phyloP scores from a whole-genome alignment of 2,329 filamentous ascomycete genomes.

The Thielaviopsis populi region DNA sequence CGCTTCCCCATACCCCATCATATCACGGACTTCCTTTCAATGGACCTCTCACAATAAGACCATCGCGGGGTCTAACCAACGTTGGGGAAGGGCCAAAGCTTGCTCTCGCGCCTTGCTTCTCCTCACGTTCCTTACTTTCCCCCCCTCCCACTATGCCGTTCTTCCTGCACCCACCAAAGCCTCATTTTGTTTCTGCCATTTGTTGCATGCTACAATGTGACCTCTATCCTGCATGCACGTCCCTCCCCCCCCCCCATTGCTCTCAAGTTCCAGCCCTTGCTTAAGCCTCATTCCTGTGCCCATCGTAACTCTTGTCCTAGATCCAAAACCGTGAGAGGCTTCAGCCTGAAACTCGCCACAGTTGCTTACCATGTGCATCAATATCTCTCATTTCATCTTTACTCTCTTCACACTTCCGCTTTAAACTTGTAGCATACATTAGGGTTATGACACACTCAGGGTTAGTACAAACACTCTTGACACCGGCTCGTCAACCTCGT shows the following conservation, averaged over 20 bases:
- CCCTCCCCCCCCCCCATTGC: neutral
- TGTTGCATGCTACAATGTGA: neutral
- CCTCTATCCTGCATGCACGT: neutral
- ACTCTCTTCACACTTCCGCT: neutral
- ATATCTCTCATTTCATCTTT: neutral
- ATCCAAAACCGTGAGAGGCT: neutral
- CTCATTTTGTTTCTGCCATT: neutral
- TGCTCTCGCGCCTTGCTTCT: neutral
- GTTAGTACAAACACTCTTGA: neutral
- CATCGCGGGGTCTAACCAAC: neutral
- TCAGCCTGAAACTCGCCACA: neutral
- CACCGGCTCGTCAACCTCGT: neutral
- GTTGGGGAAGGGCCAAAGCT: slow-evolving; percentile 1
- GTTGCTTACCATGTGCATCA: too few species aligned
- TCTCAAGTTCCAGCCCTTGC: neutral
- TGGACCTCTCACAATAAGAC: neutral
- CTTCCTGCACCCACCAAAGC: neutral
- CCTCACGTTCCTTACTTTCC: neutral
- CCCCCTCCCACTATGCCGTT: neutral
- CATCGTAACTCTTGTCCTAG: neutral
- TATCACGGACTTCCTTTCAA: slow-evolving; percentile 1
- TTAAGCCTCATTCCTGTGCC: neutral
- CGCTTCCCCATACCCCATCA: neutral
- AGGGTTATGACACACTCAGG: neutral
- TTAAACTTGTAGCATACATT: neutral